Percentiles rank a stretch among this genome's conserved stretches.
Evolutionary conservation across 805 yeast genomes (phyloP).

Genomic region (Cyberlindnera veronae): DNA sequence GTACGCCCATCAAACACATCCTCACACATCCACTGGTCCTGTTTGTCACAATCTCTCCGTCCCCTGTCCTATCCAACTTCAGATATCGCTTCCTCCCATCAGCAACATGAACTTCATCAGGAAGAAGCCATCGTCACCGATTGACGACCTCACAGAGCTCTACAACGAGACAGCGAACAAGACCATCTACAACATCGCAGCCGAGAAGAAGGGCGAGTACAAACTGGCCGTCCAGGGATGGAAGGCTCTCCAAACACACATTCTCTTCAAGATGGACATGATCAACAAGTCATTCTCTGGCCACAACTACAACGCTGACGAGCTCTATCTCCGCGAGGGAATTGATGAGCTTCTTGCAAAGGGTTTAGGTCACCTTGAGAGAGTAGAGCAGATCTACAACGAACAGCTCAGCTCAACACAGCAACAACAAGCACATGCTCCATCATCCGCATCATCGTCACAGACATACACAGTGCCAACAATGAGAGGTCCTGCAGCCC

Average conservation of each 20-base stretch:
- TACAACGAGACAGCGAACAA: slow-evolving; percentile 61
- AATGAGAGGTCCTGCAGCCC: slow-evolving; percentile 21
- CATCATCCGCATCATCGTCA: neutral
- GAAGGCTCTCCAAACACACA: slow-evolving; percentile 65
- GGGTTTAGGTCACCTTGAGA: slow-evolving; percentile 37
- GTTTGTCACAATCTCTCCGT: too few species aligned
- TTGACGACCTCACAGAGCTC: slow-evolving; percentile 55
- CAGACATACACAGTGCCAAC: slow-evolving; percentile 23
- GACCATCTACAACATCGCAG: slow-evolving; percentile 51
- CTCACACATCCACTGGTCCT: too few species aligned
- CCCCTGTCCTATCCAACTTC: too few species aligned
- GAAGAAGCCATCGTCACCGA: slow-evolving; percentile 56
- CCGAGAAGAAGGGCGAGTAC: slow-evolving; percentile 52
- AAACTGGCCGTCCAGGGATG: slow-evolving; percentile 66
- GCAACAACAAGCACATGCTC: neutral
- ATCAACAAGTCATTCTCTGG: slow-evolving; percentile 41
- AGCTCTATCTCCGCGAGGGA: slow-evolving; percentile 35
- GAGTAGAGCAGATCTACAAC: slow-evolving; percentile 28
- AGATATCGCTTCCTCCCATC: neutral
- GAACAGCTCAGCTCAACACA: neutral
- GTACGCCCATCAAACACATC: too few species aligned
- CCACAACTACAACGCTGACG: slow-evolving; percentile 41
- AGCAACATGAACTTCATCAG: slow-evolving; percentile 45
- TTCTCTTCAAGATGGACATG: slow-evolving; percentile 51
- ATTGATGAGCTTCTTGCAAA: slow-evolving; percentile 23